phyloP scores from a whole-genome alignment of 805 yeast species.

The Sugiyamaella valdiviana region DNA sequence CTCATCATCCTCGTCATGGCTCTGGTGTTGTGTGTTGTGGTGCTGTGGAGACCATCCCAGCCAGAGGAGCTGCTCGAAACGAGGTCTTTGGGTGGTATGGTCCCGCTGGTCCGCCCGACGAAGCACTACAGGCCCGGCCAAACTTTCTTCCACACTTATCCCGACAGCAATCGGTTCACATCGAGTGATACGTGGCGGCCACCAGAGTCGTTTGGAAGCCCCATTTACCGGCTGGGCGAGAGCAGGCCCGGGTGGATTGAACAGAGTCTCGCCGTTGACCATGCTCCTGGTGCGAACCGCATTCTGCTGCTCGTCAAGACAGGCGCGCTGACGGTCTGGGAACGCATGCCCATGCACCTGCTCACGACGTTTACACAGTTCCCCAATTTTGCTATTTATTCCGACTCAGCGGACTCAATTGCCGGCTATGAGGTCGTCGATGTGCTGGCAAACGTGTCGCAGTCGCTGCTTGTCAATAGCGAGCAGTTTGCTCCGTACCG shows the following conservation, averaged over 20 bases:
- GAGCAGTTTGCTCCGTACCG: conserved; percentile 8
- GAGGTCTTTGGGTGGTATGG: too few relatives aligned
- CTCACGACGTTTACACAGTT: conserved; percentile 27
- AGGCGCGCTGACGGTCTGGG: conserved; percentile 30
- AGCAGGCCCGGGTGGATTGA: not conserved
- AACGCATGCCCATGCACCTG: conserved; percentile 32
- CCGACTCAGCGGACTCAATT: conserved; percentile 29
- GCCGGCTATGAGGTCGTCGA: conserved; percentile 91
- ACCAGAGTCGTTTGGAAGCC: conserved; percentile 14
- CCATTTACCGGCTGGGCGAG: not conserved
- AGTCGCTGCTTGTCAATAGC: conserved; percentile 9
- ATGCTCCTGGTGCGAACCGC: conserved; percentile 7
- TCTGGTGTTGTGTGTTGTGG: not conserved
- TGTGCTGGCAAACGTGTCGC: conserved; percentile 52
- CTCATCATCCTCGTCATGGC: not conserved
- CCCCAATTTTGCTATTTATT: conserved; percentile 29
- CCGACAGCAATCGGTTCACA: conserved; percentile 25
- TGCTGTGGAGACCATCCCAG: not conserved
- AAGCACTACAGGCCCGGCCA: conserved; percentile 5
- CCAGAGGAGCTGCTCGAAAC: too few relatives aligned
- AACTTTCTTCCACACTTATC: conserved; percentile 25
- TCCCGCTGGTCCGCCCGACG: too few relatives aligned
- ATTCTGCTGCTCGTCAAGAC: conserved; percentile 32
- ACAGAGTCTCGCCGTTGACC: conserved; percentile 4
- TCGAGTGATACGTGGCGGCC: conserved; percentile 31